Evolutionary conservation across 352 stramenopile genomes (phyloP).

Genomic region (Globisporangium paroecandrum): DNA sequence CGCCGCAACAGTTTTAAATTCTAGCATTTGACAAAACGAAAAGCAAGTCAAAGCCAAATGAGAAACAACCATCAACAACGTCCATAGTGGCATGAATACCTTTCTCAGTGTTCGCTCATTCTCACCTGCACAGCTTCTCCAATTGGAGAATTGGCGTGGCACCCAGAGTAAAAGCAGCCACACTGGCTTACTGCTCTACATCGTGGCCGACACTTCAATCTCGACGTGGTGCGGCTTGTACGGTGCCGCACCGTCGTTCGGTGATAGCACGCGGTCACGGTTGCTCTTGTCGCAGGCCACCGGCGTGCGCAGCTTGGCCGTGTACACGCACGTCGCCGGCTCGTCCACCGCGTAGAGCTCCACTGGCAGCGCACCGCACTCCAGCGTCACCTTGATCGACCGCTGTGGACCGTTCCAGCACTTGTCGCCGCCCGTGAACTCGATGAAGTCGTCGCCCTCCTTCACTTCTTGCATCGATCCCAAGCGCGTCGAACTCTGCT

Average conservation of each 20-base stretch:
- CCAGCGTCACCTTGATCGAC: conserved; percentile 71
- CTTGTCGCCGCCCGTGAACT: conserved; percentile 65
- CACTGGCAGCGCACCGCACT: conserved; percentile 61
- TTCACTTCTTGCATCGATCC: conserved; percentile 56
- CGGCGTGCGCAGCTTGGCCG: conserved; percentile 72
- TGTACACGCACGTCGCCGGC: conserved; percentile 85
- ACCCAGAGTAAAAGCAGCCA: background rate
- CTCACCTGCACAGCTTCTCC: background rate
- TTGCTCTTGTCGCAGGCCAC: conserved; percentile 53
- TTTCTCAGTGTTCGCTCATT: background rate
- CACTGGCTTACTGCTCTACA: conserved; percentile 20
- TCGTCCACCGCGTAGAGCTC: conserved; percentile 77
- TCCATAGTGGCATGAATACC: background rate
- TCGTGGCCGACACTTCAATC: conserved; percentile 49
- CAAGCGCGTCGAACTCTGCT: conserved; percentile 76
- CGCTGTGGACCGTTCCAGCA: conserved; percentile 88
- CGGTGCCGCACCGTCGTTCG: conserved; percentile 19
- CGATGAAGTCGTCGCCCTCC: conserved; percentile 20
- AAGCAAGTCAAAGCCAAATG: background rate
- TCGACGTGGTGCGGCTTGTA: conserved; percentile 57
- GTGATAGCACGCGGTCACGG: conserved; percentile 34
- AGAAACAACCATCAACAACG: background rate
- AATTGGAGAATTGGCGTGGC: background rate
- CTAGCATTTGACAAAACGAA: background rate
- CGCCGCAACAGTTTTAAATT: background rate